Base-by-base conservation (phyloP, 2,329 filamentous ascomycete species). In the Aspergillus transmontanensis region DNA sequence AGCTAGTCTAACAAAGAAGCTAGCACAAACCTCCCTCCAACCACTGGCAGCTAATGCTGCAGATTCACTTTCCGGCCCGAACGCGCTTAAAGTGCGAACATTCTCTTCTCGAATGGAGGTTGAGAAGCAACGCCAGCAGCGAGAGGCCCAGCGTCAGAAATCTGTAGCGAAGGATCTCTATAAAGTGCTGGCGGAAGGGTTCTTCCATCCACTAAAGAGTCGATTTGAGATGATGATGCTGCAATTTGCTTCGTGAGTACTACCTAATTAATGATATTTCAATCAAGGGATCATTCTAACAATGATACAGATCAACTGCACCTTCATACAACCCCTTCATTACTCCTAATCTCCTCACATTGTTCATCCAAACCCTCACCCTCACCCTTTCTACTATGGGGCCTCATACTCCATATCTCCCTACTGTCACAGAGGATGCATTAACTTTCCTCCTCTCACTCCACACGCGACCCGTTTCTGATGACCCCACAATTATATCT, bases 131-230 rank as follows among this genome's bases (percentile, higher is more conserved):
- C 79, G 80, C 14, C 77, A 80, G 59, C 74, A 79, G 56, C 76
- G 75, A 55, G 73, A 77, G 36, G 71, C 74, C 12, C 73, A 80
- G 65, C 82, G 85, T 56, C 84, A 82, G 56, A 83, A 83, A 61
- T 83, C 88, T 4, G 89, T 90, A 16, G 86, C 90, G 12, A 97
- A 96, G 73, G 89, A 89, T 10, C 88, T 96, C 0, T 90, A 94
- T 45, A 87, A 89, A 57, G 81, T 96, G 30, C 87, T 98, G 30
- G 86, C 89, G 0, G 83, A 88, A 0, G 86, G 85, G 19, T 95
- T 97, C 82, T 97, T 98, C 85, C 91, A 90, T 67, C 94, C 95
- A 0, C 83, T 99, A 11, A 90, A 90, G 0, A 90, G 90, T 0
- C 89, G 92, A 48, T 96, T 95, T 79, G 91, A 90, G 73, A 83